Percentiles rank a stretch among this genome's conserved stretches.
Conservation (phyloP, 2,329 filamentous ascomycete species). For the Fusarium sp. region DNA sequence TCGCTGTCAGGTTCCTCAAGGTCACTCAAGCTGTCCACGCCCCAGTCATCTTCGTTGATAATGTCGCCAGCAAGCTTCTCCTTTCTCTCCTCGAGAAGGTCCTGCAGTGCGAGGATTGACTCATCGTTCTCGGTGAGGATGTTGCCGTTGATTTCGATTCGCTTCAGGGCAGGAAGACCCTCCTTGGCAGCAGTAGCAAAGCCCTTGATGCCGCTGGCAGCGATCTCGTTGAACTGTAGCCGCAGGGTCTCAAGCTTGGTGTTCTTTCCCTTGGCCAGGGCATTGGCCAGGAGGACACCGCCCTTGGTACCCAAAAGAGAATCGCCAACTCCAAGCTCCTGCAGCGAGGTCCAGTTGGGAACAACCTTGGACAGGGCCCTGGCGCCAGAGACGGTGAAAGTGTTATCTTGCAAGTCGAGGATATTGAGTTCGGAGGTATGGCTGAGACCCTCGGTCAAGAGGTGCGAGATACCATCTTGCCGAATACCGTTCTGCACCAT, state of each 20-base stretch:
- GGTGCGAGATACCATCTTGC: slow-evolving; percentile 85
- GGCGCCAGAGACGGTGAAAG: slow-evolving; percentile 85
- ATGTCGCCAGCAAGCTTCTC: slow-evolving; percentile 73
- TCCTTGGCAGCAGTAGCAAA: slow-evolving; percentile 74
- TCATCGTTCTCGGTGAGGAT: slow-evolving; percentile 89
- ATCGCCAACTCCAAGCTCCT: slow-evolving; percentile 89
- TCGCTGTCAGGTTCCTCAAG: slow-evolving; percentile 80
- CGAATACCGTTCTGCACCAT: slow-evolving; percentile 99
- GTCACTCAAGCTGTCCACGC: slow-evolving; percentile 85
- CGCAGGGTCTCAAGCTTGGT: slow-evolving; percentile 80
- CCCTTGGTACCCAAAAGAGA: slow-evolving; percentile 84
- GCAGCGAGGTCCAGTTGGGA: slow-evolving; percentile 75
- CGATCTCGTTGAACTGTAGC: slow-evolving; percentile 95
- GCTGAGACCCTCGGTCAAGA: slow-evolving; percentile 81
- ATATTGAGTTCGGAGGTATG: slow-evolving; percentile 74
- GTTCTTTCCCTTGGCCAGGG: slow-evolving; percentile 80
- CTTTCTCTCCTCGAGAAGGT: slow-evolving; percentile 79
- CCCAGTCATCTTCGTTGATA: slow-evolving; percentile 82
- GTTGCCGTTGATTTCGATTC: slow-evolving; percentile 95
- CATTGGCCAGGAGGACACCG: slow-evolving; percentile 74
- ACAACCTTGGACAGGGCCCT: slow-evolving; percentile 80
- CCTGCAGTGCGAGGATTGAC: slow-evolving; percentile 72
- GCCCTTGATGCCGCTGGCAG: slow-evolving; percentile 74
- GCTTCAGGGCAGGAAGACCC: slow-evolving; percentile 77
- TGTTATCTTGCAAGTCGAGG: slow-evolving; percentile 96